Evolutionary conservation across 2,329 filamentous ascomycete genomes (phyloP).

Genomic region (Sporothrix inflata): DNA sequence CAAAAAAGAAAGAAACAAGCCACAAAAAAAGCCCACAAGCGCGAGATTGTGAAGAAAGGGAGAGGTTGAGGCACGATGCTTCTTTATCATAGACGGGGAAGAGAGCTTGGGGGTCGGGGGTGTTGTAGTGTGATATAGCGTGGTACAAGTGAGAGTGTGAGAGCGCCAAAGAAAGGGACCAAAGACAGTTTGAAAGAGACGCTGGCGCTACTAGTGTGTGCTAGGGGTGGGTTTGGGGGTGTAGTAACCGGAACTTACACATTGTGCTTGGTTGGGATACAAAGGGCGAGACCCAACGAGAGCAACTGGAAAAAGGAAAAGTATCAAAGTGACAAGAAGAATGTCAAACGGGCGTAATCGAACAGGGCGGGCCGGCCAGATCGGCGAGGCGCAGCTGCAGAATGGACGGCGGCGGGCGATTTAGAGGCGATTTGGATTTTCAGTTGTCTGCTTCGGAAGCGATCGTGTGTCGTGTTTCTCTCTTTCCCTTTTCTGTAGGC

Average conservation of each 20-base stretch:
- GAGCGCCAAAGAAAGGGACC: not conserved
- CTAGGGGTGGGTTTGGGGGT: conserved; percentile 2
- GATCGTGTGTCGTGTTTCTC: not conserved
- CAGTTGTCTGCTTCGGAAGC: not conserved
- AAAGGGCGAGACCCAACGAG: not conserved
- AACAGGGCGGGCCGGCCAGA: conserved; percentile 9
- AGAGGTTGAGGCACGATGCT: conserved; percentile 5
- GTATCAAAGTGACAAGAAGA: not conserved
- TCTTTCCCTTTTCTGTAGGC: not conserved
- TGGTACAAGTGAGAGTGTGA: conserved; percentile 16
- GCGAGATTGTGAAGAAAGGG: not conserved
- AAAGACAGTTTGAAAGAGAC: not conserved
- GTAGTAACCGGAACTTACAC: conserved; percentile 15
- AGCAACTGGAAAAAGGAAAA: conserved; percentile 9
- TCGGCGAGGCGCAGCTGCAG: conserved; percentile 7
- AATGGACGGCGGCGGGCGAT: not conserved
- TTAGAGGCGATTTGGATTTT: not conserved
- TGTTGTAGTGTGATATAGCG: conserved; percentile 10
- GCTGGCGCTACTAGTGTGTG: not conserved
- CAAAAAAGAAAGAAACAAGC: not conserved
- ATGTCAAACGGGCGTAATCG: not conserved
- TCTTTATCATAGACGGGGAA: conserved; percentile 14
- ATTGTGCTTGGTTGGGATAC: not conserved
- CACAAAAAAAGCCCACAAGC: not conserved
- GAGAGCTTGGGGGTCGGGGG: conserved; percentile 12